These are phyloP conservation scores for Trypanosomatidae sp. DNA, from an alignment of 208 protist species.

Conservation along the genomic window DNA sequence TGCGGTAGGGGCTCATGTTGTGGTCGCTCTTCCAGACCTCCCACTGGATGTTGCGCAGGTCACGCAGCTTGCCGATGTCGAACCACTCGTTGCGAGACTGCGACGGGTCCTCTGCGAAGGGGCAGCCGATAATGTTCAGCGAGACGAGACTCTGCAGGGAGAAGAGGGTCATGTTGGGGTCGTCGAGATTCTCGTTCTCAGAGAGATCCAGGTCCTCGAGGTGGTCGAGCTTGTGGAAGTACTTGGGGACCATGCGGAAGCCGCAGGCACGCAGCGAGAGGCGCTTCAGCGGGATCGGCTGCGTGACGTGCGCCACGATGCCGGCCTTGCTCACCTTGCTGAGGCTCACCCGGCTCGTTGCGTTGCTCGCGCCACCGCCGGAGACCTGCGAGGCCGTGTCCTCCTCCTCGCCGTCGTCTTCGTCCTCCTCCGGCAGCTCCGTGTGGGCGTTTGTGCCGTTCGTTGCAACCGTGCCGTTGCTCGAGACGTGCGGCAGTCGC, in stretches of 20 bases:
- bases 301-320: slow-evolving; percentile 54
- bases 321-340: slow-evolving; percentile 73
- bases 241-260: slow-evolving; percentile 83
- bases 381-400: slow-evolving; percentile 34
- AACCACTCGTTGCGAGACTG: slow-evolving; percentile 83
- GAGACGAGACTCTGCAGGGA: slow-evolving; percentile 68
- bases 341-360: slow-evolving; percentile 55
- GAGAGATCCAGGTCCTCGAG: slow-evolving; percentile 85
- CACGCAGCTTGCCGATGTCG: slow-evolving; percentile 76
- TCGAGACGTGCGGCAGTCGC: slow-evolving; percentile 35
- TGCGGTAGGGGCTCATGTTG: slow-evolving; percentile 86
- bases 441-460: slow-evolving; percentile 16
- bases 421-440: slow-evolving; percentile 6
- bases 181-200: slow-evolving; percentile 77
- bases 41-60: slow-evolving; percentile 74
- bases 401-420: slow-evolving; percentile 32
- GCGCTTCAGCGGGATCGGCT: slow-evolving; percentile 67
- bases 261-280: slow-evolving; percentile 70
- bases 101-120: slow-evolving; percentile 67
- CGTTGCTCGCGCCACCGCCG: slow-evolving; percentile 19
- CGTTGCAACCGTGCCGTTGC: slow-evolving; percentile 19
- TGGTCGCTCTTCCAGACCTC: slow-evolving; percentile 72
- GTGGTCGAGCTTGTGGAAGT: slow-evolving; percentile 83
- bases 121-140: slow-evolving; percentile 84
- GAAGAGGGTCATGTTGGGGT: slow-evolving; percentile 89